A percentile compares a stretch with the other conserved stretches of the same genome.
phyloP scores from a whole-genome alignment of 78 protist genomes.

The Dictyostelium firmibasis region DNA sequence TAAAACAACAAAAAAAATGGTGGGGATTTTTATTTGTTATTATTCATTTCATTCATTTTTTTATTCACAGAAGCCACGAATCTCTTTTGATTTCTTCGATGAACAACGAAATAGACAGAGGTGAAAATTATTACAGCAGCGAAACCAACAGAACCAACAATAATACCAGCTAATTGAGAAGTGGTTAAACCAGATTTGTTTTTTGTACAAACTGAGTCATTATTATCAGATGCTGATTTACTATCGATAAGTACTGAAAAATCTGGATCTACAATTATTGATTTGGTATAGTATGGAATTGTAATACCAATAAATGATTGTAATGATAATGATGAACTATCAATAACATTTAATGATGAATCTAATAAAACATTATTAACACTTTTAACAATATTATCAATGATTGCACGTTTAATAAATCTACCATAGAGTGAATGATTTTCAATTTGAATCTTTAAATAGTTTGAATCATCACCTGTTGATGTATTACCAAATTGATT shows the following conservation, averaged over 20 bases:
- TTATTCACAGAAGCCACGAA: not conserved
- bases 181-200: not conserved
- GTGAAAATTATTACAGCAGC: not conserved
- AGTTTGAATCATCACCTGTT: constrained; percentile 8
- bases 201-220: not conserved
- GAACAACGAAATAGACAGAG: not conserved
- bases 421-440: constrained; percentile 17
- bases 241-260: constrained; percentile 7
- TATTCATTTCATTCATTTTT: too few species aligned
- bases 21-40: too few species aligned
- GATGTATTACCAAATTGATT: not conserved
- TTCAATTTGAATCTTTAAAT: not conserved
- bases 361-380: not conserved
- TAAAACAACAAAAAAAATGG: too few species aligned
- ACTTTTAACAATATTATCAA: not conserved
- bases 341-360: not conserved
- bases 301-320: constrained; percentile 27
- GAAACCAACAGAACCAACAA: not conserved
- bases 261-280: not conserved
- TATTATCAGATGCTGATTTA: not conserved
- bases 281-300: not conserved
- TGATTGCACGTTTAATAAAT: constrained; percentile 25
- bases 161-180: constrained; percentile 4
- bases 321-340: too few species aligned
- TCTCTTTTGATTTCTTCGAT: too few species aligned